Percentiles rank a stretch among this genome's conserved stretches.
phyloP scores from a whole-genome alignment of 306 rosid genomes.

The Arachis stenosperma region DNA sequence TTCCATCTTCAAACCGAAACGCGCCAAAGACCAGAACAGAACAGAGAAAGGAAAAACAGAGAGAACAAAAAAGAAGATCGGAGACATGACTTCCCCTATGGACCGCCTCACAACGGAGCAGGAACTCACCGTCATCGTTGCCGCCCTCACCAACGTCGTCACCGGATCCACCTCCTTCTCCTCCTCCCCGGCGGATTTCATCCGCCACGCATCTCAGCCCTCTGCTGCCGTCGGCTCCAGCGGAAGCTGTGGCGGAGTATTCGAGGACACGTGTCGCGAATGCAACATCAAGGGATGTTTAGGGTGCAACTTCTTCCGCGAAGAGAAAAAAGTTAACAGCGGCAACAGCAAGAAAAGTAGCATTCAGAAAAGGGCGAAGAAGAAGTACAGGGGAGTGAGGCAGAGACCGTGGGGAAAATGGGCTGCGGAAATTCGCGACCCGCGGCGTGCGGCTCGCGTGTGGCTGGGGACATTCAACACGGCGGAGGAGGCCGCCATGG shows the following conservation, averaged over 20 bases:
- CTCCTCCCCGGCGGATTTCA: constrained; percentile 1
- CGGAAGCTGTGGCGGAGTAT: neutral
- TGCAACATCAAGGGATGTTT: constrained; percentile 65
- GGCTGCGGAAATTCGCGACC: constrained; percentile 96
- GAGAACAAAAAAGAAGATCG: too few relatives aligned
- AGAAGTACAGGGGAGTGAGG: constrained; percentile 87
- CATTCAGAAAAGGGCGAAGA: constrained; percentile 53
- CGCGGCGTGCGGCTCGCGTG: constrained; percentile 65
- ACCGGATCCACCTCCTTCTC: constrained; percentile 55
- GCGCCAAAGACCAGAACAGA: neutral
- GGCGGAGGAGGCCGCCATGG: constrained; percentile 84
- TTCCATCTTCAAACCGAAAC: constrained; percentile 1
- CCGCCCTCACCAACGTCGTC: constrained; percentile 72
- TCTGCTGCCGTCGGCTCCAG: neutral
- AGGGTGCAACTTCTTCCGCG: constrained; percentile 65
- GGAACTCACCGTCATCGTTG: constrained; percentile 73
- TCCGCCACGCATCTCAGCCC: neutral
- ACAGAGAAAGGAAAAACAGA: neutral
- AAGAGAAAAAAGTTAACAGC: constrained; percentile 34
- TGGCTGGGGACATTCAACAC: constrained; percentile 89
- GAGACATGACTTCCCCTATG: constrained; percentile 42
- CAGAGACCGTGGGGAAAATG: constrained; percentile 98
- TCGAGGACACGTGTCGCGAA: constrained; percentile 54
- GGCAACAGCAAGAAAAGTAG: constrained; percentile 18
- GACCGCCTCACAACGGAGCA: constrained; percentile 58